Evolutionary conservation across 148 eudicot species (phyloP).

Genomic region (Persicaria maculosa): DNA sequence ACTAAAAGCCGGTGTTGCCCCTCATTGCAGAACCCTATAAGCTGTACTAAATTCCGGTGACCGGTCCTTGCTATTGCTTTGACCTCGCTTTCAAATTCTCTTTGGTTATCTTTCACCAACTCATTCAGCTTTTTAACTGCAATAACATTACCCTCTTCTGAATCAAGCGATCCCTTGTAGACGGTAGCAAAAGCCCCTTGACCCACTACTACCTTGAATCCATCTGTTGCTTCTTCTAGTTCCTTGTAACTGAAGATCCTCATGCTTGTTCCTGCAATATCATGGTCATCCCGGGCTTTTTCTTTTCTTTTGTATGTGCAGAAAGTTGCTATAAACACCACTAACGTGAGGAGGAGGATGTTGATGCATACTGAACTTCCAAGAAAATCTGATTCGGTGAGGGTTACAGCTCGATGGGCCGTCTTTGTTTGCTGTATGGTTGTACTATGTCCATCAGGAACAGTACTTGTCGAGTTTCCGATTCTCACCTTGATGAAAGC

Average conservation of each 20-base stretch:
- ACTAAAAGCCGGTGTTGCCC: conserved; percentile 23
- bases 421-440: background rate
- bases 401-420: background rate
- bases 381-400: conserved; percentile 11
- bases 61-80: conserved; percentile 23
- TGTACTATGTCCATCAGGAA: background rate
- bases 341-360: conserved; percentile 13
- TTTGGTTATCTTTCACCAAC: conserved; percentile 14
- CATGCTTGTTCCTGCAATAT: conserved; percentile 8
- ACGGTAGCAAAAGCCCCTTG: conserved; percentile 28
- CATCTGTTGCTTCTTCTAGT: conserved; percentile 22
- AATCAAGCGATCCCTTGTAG: conserved; percentile 22
- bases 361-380: conserved; percentile 24
- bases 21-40: conserved; percentile 26
- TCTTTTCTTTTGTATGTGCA: conserved; percentile 12
- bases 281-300: background rate
- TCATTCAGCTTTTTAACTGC: conserved; percentile 22
- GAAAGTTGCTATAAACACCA: conserved; percentile 15
- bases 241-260: conserved; percentile 22
- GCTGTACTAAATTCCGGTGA: conserved; percentile 28
- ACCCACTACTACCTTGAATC: conserved; percentile 27
- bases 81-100: conserved; percentile 24
- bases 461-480: background rate
- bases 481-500: conserved; percentile 20
- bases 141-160: conserved; percentile 7